Percentiles rank a stretch among this genome's conserved stretches.
Conservation (phyloP, 352 stramenopile genomes). For the Thalassiosira hispida region DNA sequence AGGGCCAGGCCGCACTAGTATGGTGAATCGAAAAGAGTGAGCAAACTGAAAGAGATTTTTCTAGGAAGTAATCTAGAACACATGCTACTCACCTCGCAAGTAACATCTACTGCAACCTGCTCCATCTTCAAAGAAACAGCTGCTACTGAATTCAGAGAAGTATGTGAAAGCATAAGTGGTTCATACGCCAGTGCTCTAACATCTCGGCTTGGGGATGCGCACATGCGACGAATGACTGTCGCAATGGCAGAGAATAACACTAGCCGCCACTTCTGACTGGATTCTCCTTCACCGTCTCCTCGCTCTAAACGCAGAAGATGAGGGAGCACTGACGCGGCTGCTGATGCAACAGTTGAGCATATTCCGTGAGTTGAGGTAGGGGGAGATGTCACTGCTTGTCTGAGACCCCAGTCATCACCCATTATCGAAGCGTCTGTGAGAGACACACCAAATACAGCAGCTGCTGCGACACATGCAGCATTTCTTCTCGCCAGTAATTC, state of each 20-base stretch:
- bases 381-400: conserved; percentile 19
- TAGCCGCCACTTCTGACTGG: conserved; percentile 26
- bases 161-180: conserved; percentile 66
- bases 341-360: conserved; percentile 32
- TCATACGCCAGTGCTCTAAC: conserved; percentile 69
- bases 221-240: conserved; percentile 48
- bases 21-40: conserved; percentile 19
- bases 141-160: conserved; percentile 31
- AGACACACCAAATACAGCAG: conserved; percentile 40
- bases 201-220: conserved; percentile 40
- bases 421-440: conserved; percentile 2
- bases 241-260: conserved; percentile 32
- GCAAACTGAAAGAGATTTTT: not conserved
- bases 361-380: conserved; percentile 34
- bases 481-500: conserved; percentile 44
- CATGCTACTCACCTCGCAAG: conserved; percentile 28
- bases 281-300: conserved; percentile 7
- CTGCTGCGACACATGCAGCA: conserved; percentile 36
- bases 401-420: conserved; percentile 30
- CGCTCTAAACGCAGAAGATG: conserved; percentile 43
- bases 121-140: conserved; percentile 32
- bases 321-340: conserved; percentile 30
- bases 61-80: not conserved
- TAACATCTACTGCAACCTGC: conserved; percentile 32
- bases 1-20: conserved; percentile 59